Evolutionary conservation across 2,329 filamentous ascomycete genomes (phyloP).

Genomic region (Dryadomyces quercus-mongolicae): DNA sequence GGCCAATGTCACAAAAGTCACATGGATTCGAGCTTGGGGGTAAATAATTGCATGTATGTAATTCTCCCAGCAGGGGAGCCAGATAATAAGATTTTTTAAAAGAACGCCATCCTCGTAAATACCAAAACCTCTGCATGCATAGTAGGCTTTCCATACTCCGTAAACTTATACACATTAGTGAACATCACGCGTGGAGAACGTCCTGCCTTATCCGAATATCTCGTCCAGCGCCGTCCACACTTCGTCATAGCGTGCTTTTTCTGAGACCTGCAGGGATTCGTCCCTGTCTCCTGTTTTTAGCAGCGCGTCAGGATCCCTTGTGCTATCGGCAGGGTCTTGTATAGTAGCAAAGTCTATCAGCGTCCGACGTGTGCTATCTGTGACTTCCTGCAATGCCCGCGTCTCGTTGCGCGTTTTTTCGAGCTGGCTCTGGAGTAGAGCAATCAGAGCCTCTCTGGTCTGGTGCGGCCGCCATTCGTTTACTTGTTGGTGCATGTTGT

Average conservation of each 20-base stretch:
- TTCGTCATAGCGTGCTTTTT: constrained; percentile 13
- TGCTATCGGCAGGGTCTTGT: constrained; percentile 18
- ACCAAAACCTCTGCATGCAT: too few relatives aligned
- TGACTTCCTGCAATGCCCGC: constrained; percentile 50
- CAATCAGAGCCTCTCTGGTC: constrained; percentile 74
- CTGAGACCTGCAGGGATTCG: constrained; percentile 1
- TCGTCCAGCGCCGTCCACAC: constrained; percentile 31
- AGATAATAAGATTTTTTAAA: background rate
- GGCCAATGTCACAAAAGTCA: background rate
- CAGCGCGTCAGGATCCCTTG: constrained; percentile 3
- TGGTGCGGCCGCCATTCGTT: constrained; percentile 94
- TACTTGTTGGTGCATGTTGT: constrained; percentile 86
- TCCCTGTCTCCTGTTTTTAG: constrained; percentile 10
- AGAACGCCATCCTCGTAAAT: too few relatives aligned
- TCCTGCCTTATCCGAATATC: constrained; percentile 21
- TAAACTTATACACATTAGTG: background rate
- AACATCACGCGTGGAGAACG: too few relatives aligned
- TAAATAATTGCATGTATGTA: too few relatives aligned
- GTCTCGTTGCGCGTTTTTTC: constrained; percentile 64
- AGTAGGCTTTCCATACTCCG: background rate
- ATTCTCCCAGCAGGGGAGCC: too few relatives aligned
- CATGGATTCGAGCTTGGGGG: background rate
- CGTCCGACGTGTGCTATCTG: constrained; percentile 60
- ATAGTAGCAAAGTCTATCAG: constrained; percentile 55
- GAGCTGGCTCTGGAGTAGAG: constrained; percentile 77